A percentile compares a stretch with the other conserved stretches of the same genome.
Conservation (phyloP, 805 yeast species). For the Wickerhamiella galacta region DNA sequence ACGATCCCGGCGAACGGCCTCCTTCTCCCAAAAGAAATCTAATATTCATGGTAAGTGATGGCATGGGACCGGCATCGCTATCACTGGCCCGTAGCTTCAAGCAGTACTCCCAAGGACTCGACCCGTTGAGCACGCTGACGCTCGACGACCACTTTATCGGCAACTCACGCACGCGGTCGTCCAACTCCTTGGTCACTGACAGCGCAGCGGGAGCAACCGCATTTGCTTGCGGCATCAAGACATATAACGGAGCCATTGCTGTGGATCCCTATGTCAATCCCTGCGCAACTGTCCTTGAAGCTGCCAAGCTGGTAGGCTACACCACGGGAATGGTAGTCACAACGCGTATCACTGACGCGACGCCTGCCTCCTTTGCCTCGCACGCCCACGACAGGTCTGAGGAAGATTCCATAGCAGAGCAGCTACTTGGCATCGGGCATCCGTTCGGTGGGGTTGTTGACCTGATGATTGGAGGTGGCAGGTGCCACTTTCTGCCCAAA, state of each 20-base stretch:
- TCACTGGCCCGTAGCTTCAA: conserved; percentile 63
- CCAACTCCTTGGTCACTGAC: conserved; percentile 66
- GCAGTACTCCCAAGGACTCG: conserved; percentile 40
- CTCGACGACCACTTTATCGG: conserved; percentile 66
- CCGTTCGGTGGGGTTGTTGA: conserved; percentile 74
- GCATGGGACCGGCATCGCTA: conserved; percentile 86
- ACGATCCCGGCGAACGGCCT: too few species aligned
- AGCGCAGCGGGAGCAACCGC: conserved; percentile 98
- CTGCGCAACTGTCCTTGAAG: conserved; percentile 79
- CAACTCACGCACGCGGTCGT: conserved; percentile 68
- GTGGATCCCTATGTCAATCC: conserved; percentile 53
- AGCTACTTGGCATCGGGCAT: conserved; percentile 58
- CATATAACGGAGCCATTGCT: conserved; percentile 87
- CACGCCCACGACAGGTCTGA: conserved; percentile 63
- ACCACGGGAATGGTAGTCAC: conserved; percentile 84
- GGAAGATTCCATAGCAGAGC: conserved; percentile 76
- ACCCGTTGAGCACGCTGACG: conserved; percentile 37
- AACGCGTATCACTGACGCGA: conserved; percentile 84
- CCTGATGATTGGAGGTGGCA: conserved; percentile 74
- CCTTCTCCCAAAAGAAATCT: conserved; percentile 60
- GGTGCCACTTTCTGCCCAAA: conserved; percentile 60
- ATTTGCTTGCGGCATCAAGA: conserved; percentile 65
- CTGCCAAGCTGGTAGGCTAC: conserved; percentile 66
- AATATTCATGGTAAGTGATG: conserved; percentile 81
- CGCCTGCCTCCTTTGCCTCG: conserved; percentile 78